Evolutionary conservation across 345 rosid species (phyloP), one percentile per base, ranked within the genome.

Genomic region (Aethionema arabicum): DNA sequence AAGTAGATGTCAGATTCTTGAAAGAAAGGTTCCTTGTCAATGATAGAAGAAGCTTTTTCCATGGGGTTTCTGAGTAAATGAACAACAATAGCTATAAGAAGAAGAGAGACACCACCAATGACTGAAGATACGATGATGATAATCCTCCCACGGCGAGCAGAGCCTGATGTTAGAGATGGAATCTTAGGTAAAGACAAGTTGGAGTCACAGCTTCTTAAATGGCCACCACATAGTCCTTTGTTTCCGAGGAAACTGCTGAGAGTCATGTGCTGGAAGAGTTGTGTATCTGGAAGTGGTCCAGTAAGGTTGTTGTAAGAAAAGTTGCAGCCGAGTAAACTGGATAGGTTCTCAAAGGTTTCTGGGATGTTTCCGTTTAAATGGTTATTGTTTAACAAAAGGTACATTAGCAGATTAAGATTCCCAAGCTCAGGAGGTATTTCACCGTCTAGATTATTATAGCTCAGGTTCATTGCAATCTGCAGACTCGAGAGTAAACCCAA

Each of bases 381-480:
- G 63, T 93, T 93, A 82, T 84, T 83, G 68, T 87, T 82, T 29
- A 93, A 87, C 52, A 80, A 62, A 40, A 93, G 88, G 57, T 65
- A 78, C 72, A 82, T 91, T 39, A 93, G 68, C 43, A 84, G 59
- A 55, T 67, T 54, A 51, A 93, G 96, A 70, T 82, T 74, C 43
- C 97, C 99, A 12, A 93, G 87, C 74, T 90, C 84, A 0, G 68
- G 66, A 0, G 99, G 97, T 66, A 93, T 83, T 7, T 72, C 67
- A n/a, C 99, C 88, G 3, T 73, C 76, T 59, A 93, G 82, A 10
- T 71, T 69, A 41, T 93, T 93, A 68, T 80, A 76, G 69, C 99
- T 93, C 63, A 93, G 83, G 74, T 93, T 93, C 88, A 93, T 60
- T 11, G 95, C 93, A 60, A 93, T 93, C 69, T 90, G 99, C 74